phyloP scores from a whole-genome alignment of 1,139 yeast genomes.

The Lodderomyces beijingensis region DNA sequence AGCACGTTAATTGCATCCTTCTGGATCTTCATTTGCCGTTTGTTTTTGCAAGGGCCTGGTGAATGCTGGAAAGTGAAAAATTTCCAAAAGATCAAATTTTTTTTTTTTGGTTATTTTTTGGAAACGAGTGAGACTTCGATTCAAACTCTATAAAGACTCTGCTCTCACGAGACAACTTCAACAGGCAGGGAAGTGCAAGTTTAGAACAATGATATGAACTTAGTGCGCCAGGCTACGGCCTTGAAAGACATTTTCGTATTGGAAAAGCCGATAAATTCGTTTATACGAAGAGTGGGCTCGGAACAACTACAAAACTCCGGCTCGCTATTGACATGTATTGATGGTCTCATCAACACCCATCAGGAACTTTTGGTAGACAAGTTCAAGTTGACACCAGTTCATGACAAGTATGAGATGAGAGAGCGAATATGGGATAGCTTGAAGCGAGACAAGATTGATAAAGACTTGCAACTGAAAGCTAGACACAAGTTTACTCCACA shows the following conservation, averaged over 20 bases:
- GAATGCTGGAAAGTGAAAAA: neutral
- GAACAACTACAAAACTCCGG: conserved; percentile 10
- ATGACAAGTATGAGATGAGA: conserved; percentile 7
- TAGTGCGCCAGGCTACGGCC: conserved; percentile 6
- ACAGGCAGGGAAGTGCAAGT: too few relatives aligned
- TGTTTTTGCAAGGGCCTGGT: conserved; percentile 3
- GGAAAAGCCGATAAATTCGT: conserved; percentile 6
- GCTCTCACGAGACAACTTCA: too few relatives aligned
- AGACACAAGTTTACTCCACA: conserved; percentile 1
- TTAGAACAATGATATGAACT: conserved; percentile 11
- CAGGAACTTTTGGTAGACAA: conserved; percentile 9
- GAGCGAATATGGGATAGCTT: conserved; percentile 12
- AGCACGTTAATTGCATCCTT: conserved; percentile 66
- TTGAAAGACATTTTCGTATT: conserved; percentile 2
- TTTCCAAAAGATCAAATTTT: too few relatives aligned
- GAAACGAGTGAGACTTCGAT: neutral
- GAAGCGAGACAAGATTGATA: conserved; percentile 3
- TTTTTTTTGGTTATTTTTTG: conserved; percentile 2
- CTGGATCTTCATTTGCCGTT: conserved; percentile 55
- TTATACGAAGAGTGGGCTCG: conserved; percentile 5
- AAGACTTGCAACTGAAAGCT: conserved; percentile 3
- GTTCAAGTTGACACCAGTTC: conserved; percentile 6
- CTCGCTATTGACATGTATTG: conserved; percentile 13
- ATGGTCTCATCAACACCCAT: conserved; percentile 12
- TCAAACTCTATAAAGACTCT: too few relatives aligned